Evolutionary conservation across 2,329 filamentous ascomycete species (phyloP).

Genomic region (Pyricularia pennisetigena): DNA sequence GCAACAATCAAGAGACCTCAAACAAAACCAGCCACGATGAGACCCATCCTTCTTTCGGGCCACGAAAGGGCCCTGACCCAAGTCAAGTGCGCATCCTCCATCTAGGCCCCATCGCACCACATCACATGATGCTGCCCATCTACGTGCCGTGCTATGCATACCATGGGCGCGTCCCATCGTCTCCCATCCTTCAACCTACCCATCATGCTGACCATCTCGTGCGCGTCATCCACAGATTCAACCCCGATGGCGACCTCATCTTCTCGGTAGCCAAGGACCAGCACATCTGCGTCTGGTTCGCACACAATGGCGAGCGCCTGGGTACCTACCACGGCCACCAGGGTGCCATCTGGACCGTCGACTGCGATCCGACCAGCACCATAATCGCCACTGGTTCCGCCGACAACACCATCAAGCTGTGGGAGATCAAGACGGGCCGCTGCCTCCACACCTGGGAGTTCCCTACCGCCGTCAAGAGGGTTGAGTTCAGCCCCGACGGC

Average conservation of each 20-base stretch:
- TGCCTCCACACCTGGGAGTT: conserved; percentile 98
- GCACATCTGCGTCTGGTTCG: conserved; percentile 92
- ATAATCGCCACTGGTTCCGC: conserved; percentile 92
- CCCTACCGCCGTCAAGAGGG: conserved; percentile 91
- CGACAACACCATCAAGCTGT: conserved; percentile 96
- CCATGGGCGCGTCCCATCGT: neutral
- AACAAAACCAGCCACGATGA: conserved; percentile 53
- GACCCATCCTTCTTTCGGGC: conserved; percentile 90
- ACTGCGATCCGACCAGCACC: conserved; percentile 85
- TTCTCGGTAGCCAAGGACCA: conserved; percentile 18
- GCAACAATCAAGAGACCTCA: neutral
- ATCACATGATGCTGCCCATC: neutral
- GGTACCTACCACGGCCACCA: conserved; percentile 96
- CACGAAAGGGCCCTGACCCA: conserved; percentile 96
- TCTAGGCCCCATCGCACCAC: neutral
- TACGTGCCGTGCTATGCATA: neutral
- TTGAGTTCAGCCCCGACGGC: conserved; percentile 95
- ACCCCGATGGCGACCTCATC: conserved; percentile 74
- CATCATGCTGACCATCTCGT: neutral
- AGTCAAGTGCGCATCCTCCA: conserved; percentile 40
- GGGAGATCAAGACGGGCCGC: conserved; percentile 89
- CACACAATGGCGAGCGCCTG: conserved; percentile 94
- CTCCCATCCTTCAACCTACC: neutral
- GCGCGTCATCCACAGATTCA: conserved; percentile 49
- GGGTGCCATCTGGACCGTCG: conserved; percentile 97